Conservation (phyloP, 768 basidiomycete species). For the Termitomyces sp. region DNA sequence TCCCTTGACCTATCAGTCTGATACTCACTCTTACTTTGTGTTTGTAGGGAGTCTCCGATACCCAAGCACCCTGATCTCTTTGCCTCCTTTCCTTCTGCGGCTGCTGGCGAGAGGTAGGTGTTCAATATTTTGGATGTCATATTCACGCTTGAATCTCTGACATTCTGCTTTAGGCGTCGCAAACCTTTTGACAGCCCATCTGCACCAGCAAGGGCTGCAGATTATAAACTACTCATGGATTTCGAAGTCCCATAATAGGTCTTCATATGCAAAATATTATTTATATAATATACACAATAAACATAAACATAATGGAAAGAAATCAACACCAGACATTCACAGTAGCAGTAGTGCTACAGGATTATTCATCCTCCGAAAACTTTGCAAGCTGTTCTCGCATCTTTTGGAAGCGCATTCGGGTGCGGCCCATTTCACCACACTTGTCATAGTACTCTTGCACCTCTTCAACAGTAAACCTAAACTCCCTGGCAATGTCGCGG, state of each 20-base stretch:
- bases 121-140: neutral
- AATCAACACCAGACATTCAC: neutral
- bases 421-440: constrained; percentile 64
- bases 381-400: constrained; percentile 51
- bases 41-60: constrained; percentile 76
- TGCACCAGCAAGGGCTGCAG: constrained; percentile 67
- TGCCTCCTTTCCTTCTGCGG: constrained; percentile 91
- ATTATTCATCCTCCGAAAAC: constrained; percentile 24
- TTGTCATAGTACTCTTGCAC: constrained; percentile 75
- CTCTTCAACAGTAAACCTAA: constrained; percentile 68
- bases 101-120: constrained; percentile 90
- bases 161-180: constrained; percentile 45
- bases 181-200: constrained; percentile 78
- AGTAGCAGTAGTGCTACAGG: too few relatives aligned
- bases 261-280: neutral
- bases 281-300: neutral
- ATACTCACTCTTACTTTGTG: neutral
- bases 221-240: constrained; percentile 62
- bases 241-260: constrained; percentile 38
- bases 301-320: too few relatives aligned
- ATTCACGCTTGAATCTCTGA: constrained; percentile 1
- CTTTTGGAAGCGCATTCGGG: constrained; percentile 55
- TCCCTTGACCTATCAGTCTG: neutral
- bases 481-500: constrained; percentile 60
- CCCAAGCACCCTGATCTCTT: constrained; percentile 97